These are phyloP conservation scores for Russula sp. DNA, from an alignment of 768 basidiomycete species.

Conservation along the genomic window DNA sequence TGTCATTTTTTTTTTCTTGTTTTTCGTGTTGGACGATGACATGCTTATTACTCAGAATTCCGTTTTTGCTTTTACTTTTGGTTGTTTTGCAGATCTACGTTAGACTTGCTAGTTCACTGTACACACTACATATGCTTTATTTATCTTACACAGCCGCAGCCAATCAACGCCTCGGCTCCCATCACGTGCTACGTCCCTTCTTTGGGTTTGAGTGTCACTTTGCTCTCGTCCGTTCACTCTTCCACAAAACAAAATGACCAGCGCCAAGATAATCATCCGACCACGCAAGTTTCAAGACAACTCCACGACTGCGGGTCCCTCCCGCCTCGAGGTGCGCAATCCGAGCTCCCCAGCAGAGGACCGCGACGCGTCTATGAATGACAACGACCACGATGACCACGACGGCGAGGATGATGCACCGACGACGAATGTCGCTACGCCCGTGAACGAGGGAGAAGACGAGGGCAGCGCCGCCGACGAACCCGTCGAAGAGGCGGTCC, in stretches of 20 bases:
- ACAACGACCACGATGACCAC: conserved; percentile 3
- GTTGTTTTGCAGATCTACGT: not conserved
- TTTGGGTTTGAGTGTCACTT: not conserved
- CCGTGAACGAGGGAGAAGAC: conserved; percentile 6
- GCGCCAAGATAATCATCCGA: conserved; percentile 21
- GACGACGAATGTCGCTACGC: conserved; percentile 11
- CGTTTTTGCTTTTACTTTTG: not conserved
- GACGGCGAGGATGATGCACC: conserved; percentile 5
- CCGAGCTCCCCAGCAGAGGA: not conserved
- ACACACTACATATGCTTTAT: conserved; percentile 10
- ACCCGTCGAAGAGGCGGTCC: conserved; percentile 1
- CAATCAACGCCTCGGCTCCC: too few species aligned
- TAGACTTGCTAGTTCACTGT: conserved; percentile 2
- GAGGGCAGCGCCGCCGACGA: conserved; percentile 7
- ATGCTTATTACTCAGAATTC: not conserved
- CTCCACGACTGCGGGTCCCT: not conserved
- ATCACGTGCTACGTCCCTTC: conserved; percentile 2
- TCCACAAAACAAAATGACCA: conserved; percentile 1
- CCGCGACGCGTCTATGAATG: conserved; percentile 4
- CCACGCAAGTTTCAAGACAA: conserved; percentile 16
- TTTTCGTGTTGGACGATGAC: not conserved
- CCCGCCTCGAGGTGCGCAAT: conserved; percentile 11
- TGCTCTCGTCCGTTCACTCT: not conserved
- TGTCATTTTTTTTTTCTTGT: not conserved
- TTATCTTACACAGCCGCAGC: not conserved